A percentile compares a stretch with the other conserved stretches of the same genome.
phyloP scores from a whole-genome alignment of 768 basidiomycete species.

The Cystobasidium tubakii region DNA sequence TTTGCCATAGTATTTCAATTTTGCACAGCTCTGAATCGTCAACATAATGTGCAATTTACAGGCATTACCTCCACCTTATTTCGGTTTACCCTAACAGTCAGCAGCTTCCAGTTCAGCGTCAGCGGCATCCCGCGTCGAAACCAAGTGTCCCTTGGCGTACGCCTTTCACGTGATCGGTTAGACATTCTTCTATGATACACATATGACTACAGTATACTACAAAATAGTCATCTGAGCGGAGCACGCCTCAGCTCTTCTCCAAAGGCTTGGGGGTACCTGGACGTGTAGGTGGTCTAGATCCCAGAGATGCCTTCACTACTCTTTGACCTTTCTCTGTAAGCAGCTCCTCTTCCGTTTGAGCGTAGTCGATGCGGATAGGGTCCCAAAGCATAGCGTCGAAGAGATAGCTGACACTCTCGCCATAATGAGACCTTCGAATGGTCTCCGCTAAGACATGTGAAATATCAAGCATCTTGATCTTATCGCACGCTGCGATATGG shows the following conservation, averaged over 20 bases:
- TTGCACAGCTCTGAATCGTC: no score
- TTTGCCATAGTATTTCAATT: no score
- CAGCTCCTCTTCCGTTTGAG: conserved; percentile 29
- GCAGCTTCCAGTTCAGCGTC: no score
- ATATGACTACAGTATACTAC: neutral
- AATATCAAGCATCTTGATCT: conserved; percentile 91
- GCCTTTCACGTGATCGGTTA: no score
- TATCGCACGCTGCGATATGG: conserved; percentile 65
- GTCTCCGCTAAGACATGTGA: conserved; percentile 91
- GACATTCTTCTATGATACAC: no score
- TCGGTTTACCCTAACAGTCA: no score
- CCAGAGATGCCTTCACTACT: neutral
- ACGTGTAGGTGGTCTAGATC: conserved; percentile 23
- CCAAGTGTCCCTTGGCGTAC: no score
- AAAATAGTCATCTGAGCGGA: neutral
- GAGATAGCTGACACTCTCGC: conserved; percentile 55
- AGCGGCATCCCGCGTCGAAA: no score
- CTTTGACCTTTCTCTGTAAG: conserved; percentile 7
- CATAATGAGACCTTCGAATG: conserved; percentile 90
- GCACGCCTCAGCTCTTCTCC: neutral
- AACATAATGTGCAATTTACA: no score
- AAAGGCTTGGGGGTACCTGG: conserved; percentile 31
- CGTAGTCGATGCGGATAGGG: conserved; percentile 36
- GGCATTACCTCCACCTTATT: no score
- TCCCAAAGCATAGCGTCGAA: conserved; percentile 40